Base-by-base conservation (phyloP, 1,139 yeast species). In the Hansenula lynferdii region DNA sequence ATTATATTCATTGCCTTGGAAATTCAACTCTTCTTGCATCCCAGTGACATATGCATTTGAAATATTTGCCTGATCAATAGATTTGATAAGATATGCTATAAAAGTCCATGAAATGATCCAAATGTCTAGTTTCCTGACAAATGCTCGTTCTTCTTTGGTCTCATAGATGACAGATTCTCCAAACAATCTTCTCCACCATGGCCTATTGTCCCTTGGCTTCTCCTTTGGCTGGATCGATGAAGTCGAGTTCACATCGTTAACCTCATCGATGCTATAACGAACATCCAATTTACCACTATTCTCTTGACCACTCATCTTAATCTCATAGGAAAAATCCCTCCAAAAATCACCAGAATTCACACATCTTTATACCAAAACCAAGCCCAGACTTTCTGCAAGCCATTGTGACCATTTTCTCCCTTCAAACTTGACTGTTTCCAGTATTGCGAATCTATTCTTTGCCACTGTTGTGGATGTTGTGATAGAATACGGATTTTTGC, bases 11-110 rank as follows among this genome's bases (percentile, higher is more conserved):
- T 78, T 79, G 12, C 85, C 85, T 42, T 69, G 57, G 78, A 83
- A 73, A 22, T 69, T 64, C 32, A 83, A 62, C 36, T 70, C 78
- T 49, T 77, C 77, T 45, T 74, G 64, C 70, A 83, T 67, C 11
- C 82, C 80, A 15, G 82, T 73, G 34, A 81, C 79, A 54, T 82
- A 83, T n/a, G 89, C 87, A 53, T 77, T 79, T 40, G 76, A 35
- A 14, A 45, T 26, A 21, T 46, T 46, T 8, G 44, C 34, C 22
- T 45, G 50, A 35, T 48, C 51, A 20, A 48, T 36, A 25, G 42
- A 37, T 30, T 46, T 48, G 37, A 44, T 40, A 20, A 44, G 46
- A 28, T 77, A 80, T 15, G 76, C 78, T 58, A 73, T 60, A 50
- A 74, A 80, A 65, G 27, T n/a, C 27, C 27, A 24, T 24, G 27